phyloP scores from a whole-genome alignment of 257 asterid species.

The Mentha longifolia region DNA sequence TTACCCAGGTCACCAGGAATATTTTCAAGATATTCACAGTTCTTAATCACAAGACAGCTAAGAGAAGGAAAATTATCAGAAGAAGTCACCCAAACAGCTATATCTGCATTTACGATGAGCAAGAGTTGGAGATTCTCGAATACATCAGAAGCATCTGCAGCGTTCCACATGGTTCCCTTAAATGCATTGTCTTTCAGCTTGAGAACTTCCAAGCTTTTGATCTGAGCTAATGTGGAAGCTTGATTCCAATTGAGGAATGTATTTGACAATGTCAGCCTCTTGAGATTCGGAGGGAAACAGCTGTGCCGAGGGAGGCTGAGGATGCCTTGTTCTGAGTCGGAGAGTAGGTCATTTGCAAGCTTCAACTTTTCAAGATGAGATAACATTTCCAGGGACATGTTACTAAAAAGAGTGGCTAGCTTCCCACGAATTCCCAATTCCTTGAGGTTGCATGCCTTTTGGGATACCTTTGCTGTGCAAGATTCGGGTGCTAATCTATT shows the following conservation, averaged over 20 bases:
- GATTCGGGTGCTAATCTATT: slow-evolving; percentile 39
- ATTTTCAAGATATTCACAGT: slow-evolving; percentile 34
- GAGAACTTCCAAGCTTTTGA: slow-evolving; percentile 44
- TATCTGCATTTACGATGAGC: slow-evolving; percentile 38
- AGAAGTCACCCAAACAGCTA: slow-evolving; percentile 43
- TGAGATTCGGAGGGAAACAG: slow-evolving; percentile 41
- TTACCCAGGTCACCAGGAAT: slow-evolving; percentile 37
- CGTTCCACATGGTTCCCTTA: slow-evolving; percentile 40
- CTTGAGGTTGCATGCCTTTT: slow-evolving; percentile 35
- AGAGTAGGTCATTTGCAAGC: slow-evolving; percentile 37
- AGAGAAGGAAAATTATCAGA: slow-evolving; percentile 39
- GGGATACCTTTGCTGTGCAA: slow-evolving; percentile 36
- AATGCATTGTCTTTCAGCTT: slow-evolving; percentile 54
- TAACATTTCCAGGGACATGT: slow-evolving; percentile 22
- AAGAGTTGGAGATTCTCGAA: slow-evolving; percentile 38
- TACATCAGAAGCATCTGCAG: slow-evolving; percentile 7
- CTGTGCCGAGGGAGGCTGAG: slow-evolving; percentile 27
- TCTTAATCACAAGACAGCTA: slow-evolving; percentile 35
- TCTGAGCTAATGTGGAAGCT: slow-evolving; percentile 38
- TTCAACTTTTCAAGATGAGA: slow-evolving; percentile 46
- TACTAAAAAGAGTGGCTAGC: background rate
- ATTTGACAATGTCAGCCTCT: slow-evolving; percentile 35
- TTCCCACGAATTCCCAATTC: slow-evolving; percentile 43
- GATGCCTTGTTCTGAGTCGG: slow-evolving; percentile 17
- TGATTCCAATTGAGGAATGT: slow-evolving; percentile 46